A percentile compares a stretch with the other conserved stretches of the same genome.
These are phyloP conservation scores for Nitzschia inconspicua DNA, from an alignment of 108 stramenopile genomes.

Conservation along the genomic window DNA sequence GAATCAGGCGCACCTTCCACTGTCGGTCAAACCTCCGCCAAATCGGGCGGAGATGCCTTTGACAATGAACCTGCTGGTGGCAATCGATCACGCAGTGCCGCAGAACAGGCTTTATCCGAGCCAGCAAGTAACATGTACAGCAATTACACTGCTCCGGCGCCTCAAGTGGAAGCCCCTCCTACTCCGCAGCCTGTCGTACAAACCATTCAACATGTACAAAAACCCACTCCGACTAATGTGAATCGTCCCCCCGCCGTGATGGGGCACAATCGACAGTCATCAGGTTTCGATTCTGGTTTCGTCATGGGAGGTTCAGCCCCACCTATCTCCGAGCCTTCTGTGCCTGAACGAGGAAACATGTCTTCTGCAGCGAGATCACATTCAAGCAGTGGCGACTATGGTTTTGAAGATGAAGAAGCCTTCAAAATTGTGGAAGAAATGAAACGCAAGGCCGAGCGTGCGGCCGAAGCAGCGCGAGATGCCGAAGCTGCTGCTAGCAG, in stretches of 20 bases:
- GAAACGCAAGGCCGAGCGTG: conserved; percentile 45
- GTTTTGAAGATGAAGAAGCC: conserved; percentile 26
- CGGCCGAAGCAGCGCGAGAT: conserved; percentile 50
- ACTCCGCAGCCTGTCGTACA: conserved; percentile 8
- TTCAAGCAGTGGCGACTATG: conserved; percentile 17
- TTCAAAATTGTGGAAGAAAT: conserved; percentile 38
- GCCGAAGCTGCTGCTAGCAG: conserved; percentile 45
- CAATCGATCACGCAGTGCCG: too few species aligned
- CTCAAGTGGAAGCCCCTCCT: not conserved
- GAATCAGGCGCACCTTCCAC: conserved; percentile 2
- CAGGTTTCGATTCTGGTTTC: conserved; percentile 28
- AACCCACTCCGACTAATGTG: conserved; percentile 11
- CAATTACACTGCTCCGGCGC: not conserved
- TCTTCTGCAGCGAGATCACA: conserved; percentile 17
- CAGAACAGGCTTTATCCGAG: not conserved
- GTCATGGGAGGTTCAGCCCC: conserved; percentile 43
- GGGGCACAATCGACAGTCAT: conserved; percentile 2
- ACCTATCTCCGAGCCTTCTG: conserved; percentile 4
- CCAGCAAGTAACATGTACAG: not conserved
- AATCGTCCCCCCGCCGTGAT: conserved; percentile 3
- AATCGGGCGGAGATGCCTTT: not conserved
- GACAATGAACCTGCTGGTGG: not conserved
- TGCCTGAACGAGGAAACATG: conserved; percentile 7
- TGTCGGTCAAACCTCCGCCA: not conserved
- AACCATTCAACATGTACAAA: conserved; percentile 1